A percentile compares a stretch with the other conserved stretches of the same genome.
phyloP scores from a whole-genome alignment of 169 alveolate species.

The Cryptosporidium baileyi region DNA sequence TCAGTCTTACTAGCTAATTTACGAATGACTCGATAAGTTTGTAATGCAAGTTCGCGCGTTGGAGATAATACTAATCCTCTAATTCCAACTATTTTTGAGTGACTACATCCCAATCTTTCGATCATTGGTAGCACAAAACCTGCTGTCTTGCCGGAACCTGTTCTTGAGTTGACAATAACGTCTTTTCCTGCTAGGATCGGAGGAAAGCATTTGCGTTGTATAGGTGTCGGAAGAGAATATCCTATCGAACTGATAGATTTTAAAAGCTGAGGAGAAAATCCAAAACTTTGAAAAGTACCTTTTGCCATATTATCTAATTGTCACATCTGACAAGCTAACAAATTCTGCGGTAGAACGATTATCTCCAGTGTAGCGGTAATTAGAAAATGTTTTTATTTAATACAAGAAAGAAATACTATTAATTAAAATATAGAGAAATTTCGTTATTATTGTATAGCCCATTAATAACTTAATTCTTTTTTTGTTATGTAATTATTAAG shows the following conservation, averaged over 20 bases:
- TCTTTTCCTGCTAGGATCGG: constrained; percentile 88
- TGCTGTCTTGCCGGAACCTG: constrained; percentile 96
- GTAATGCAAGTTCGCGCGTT: constrained; percentile 92
- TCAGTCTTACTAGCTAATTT: constrained; percentile 84
- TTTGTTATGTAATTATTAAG: too few species aligned
- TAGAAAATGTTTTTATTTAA: too few species aligned
- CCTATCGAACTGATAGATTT: constrained; percentile 80
- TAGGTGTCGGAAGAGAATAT: constrained; percentile 92
- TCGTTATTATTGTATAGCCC: too few species aligned
- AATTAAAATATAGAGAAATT: too few species aligned
- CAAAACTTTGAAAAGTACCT: constrained; percentile 59
- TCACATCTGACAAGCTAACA: not conserved
- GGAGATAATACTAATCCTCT: constrained; percentile 92
- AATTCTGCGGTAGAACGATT: not conserved
- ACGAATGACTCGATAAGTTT: constrained; percentile 79
- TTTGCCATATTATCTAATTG: constrained; percentile 17
- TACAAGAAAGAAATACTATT: too few species aligned
- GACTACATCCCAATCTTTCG: constrained; percentile 84
- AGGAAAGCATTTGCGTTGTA: constrained; percentile 92
- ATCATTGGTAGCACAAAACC: constrained; percentile 92
- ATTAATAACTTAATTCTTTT: too few species aligned
- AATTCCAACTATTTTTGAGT: constrained; percentile 91
- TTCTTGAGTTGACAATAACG: constrained; percentile 92
- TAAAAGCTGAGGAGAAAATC: constrained; percentile 47
- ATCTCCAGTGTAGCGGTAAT: too few species aligned